Evolutionary conservation across 148 eudicot species (phyloP), one percentile per base, ranked within the genome.

Genomic region (Cornus kousa): DNA sequence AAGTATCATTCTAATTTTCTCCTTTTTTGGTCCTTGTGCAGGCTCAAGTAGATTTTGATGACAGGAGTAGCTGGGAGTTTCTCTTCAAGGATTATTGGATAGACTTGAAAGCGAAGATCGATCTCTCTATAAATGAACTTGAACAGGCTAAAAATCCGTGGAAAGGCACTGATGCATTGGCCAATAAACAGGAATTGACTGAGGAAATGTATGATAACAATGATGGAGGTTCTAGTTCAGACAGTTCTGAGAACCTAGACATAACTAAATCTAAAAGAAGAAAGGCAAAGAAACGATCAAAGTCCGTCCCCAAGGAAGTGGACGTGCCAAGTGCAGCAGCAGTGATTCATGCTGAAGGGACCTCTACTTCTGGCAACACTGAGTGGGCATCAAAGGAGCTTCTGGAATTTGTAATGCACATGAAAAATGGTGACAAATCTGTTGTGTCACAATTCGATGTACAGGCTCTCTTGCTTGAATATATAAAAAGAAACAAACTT

Each of bases 311-410:
- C 37, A 89, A 81, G 84, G 86, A 79, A 80, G 83, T 82, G 35
- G 80, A 68, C 48, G 75, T 77, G 40, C 71, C 79, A 11, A 71
- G 69, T 79, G 68, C 73, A 19, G 72, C 75, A 40, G 82, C 10
- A 67, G 62, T 55, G 33, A 28, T 59, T 22, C 57, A 69, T 55
- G 78, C 76, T 71, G 87, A 74, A 80, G 83, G 73, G 72, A 59
- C 9, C 66, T 32, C 59, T 53, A 53, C 59, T 1, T 1, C 85
- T 72, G 86, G 82, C 55, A 79, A 81, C 81, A 71, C 83, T 48
- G 94, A 93, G 66, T 96, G 98, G 98, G 99, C 97, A 70, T 85
- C 99, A 62, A 87, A 88, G 79, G 98, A 93, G 84, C 88, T 96
- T 33, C 83, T 93, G 79, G 98, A 96, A 74, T 93, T 96, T 86